phyloP scores from a whole-genome alignment of 2,329 filamentous ascomycete genomes.

The Arthroderma sp. region DNA sequence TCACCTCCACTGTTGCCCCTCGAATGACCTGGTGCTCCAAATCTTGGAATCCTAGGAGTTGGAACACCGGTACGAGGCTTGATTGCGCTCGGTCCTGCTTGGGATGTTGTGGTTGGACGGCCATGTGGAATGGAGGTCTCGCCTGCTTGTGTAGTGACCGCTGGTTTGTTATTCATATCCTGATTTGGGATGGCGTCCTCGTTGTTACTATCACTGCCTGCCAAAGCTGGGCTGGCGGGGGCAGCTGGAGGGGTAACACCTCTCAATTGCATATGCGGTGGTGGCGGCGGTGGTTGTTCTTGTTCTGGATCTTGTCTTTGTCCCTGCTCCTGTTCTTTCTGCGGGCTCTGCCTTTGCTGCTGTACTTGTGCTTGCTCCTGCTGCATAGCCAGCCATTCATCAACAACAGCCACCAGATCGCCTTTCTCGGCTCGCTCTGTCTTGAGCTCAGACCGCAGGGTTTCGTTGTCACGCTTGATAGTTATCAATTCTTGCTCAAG shows the following conservation, averaged over 20 bases:
- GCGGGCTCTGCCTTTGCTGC: background rate
- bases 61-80: conserved; percentile 14
- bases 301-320: background rate
- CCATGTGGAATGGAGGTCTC: too few species aligned
- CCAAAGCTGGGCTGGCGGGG: background rate
- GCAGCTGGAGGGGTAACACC: background rate
- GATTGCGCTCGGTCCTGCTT: conserved; percentile 15
- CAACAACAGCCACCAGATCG: conserved; percentile 34
- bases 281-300: background rate
- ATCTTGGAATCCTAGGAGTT: conserved; percentile 21
- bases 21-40: conserved; percentile 16
- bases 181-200: too few species aligned
- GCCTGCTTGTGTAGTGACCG: too few species aligned
- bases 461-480: conserved; percentile 55
- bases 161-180: too few species aligned
- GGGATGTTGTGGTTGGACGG: too few species aligned
- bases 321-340: too few species aligned
- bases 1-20: conserved; percentile 21
- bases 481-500: conserved; percentile 59
- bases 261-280: background rate
- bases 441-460: conserved; percentile 46
- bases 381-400: conserved; percentile 34
- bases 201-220: too few species aligned
- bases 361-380: conserved; percentile 11
- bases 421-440: conserved; percentile 38